A percentile compares a stretch with the other conserved stretches of the same genome.
Conservation (phyloP, 1,139 yeast species). For the Sugiyamaella japonica region DNA sequence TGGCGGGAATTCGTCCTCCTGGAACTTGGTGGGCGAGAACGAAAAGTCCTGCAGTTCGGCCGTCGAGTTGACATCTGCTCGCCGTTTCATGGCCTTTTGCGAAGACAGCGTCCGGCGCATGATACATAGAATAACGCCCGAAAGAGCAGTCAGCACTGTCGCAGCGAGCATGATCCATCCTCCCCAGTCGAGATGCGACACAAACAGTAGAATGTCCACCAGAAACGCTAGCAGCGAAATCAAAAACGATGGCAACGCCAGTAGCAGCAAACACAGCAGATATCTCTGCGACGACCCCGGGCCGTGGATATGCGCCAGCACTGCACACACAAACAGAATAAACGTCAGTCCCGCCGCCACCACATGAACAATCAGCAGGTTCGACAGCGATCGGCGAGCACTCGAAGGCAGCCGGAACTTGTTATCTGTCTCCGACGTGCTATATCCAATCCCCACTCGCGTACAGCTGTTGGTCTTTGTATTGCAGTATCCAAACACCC, state of each 20-base stretch:
- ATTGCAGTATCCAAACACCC: slow-evolving; percentile 82
- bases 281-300: slow-evolving; percentile 42
- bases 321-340: slow-evolving; percentile 45
- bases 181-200: slow-evolving; percentile 54
- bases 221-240: slow-evolving; percentile 52
- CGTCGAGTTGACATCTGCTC: slow-evolving; percentile 28
- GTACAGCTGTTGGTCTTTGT: slow-evolving; percentile 50
- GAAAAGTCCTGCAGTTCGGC: slow-evolving; percentile 31
- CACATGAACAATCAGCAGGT: slow-evolving; percentile 74
- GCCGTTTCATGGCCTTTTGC: slow-evolving; percentile 43
- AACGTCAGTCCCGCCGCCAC: slow-evolving; percentile 79
- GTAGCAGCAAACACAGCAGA: slow-evolving; percentile 44
- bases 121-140: slow-evolving; percentile 48
- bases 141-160: slow-evolving; percentile 46
- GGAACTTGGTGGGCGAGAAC: slow-evolving; percentile 17
- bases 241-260: slow-evolving; percentile 50
- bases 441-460: slow-evolving; percentile 52
- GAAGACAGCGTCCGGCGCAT: slow-evolving; percentile 55
- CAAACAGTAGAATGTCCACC: slow-evolving; percentile 55
- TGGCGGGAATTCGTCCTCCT: slow-evolving; percentile 15
- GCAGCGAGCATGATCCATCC: slow-evolving; percentile 55
- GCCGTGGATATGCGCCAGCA: slow-evolving; percentile 44
- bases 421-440: slow-evolving; percentile 35
- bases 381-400: slow-evolving; percentile 67
- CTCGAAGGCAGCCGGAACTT: slow-evolving; percentile 52